Evolutionary conservation across 495 filamentous ascomycete genomes (phyloP).

Genomic region (Astrothelium subdiscretum): DNA sequence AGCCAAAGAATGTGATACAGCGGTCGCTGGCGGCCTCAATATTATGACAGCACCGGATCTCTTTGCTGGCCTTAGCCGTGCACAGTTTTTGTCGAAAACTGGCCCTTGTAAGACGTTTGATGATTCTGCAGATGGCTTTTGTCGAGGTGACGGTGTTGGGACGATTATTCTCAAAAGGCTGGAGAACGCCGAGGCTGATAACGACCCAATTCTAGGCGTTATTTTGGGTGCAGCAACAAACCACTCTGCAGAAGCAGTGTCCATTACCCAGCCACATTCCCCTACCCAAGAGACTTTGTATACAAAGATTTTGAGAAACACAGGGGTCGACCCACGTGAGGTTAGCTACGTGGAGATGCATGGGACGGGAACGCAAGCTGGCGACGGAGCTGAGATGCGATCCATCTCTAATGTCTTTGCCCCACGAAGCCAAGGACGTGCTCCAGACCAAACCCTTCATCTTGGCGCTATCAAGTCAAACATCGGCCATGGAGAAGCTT

Average conservation of each 20-base stretch:
- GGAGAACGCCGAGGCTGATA: constrained; percentile 23
- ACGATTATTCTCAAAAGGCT: constrained; percentile 27
- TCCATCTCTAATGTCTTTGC: constrained; percentile 24
- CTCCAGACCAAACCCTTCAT: constrained; percentile 12
- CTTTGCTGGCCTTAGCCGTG: constrained; percentile 23
- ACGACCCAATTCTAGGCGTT: constrained; percentile 22
- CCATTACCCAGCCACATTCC: constrained; percentile 29
- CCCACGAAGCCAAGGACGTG: constrained; percentile 7
- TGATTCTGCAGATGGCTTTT: constrained; percentile 30
- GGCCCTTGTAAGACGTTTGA: constrained; percentile 33
- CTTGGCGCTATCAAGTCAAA: constrained; percentile 25
- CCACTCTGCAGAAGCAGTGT: constrained; percentile 27
- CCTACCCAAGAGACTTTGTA: constrained; percentile 18
- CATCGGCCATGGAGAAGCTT: constrained; percentile 27
- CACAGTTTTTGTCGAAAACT: constrained; percentile 28
- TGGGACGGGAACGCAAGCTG: constrained; percentile 33
- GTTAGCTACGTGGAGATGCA: constrained; percentile 30
- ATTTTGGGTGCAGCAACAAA: constrained; percentile 22
- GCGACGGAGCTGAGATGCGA: constrained; percentile 27
- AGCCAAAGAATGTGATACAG: constrained; percentile 28
- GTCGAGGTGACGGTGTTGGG: constrained; percentile 25
- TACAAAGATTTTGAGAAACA: constrained; percentile 10
- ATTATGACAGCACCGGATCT: constrained; percentile 29
- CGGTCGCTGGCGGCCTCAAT: constrained; percentile 29
- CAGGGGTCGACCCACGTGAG: constrained; percentile 14